These are phyloP conservation scores for Ceratocystis smalleyi DNA, from an alignment of 2,329 filamentous ascomycete genomes.

Conservation along the genomic window DNA sequence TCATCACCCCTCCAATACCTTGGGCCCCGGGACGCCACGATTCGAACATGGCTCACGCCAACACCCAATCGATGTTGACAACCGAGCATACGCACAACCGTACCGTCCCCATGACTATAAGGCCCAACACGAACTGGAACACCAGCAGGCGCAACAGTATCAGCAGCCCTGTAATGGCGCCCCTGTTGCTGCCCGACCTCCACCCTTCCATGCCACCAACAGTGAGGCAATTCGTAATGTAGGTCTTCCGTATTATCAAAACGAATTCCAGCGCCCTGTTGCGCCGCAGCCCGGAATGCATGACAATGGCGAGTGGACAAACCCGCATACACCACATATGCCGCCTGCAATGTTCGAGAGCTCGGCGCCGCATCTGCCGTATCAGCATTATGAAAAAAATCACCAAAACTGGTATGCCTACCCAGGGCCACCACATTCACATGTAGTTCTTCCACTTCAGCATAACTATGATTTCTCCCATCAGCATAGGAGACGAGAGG, in stretches of 20 bases:
- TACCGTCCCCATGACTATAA: not conserved
- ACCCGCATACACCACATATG: not conserved
- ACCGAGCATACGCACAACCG: not conserved
- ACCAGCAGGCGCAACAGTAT: not conserved
- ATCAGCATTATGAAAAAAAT: not conserved
- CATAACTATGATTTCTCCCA: not conserved
- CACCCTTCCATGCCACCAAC: not conserved
- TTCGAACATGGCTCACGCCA: not conserved
- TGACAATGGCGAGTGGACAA: constrained; percentile 11
- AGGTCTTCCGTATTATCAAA: not conserved
- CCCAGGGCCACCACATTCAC: not conserved
- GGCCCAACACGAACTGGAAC: not conserved
- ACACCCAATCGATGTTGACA: not conserved
- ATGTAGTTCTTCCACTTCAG: not conserved
- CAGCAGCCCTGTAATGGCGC: no score
- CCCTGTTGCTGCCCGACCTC: no score
- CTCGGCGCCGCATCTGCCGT: not conserved
- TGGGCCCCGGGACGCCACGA: not conserved
- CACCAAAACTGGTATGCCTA: no score
- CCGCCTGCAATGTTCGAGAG: not conserved
- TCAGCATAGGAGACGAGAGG: not conserved
- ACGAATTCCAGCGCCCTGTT: not conserved
- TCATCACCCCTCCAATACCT: not conserved
- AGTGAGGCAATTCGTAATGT: not conserved
- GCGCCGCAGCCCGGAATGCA: constrained; percentile 13